Evolutionary conservation across 345 rosid genomes (phyloP).

Genomic region (Mangifera indica): DNA sequence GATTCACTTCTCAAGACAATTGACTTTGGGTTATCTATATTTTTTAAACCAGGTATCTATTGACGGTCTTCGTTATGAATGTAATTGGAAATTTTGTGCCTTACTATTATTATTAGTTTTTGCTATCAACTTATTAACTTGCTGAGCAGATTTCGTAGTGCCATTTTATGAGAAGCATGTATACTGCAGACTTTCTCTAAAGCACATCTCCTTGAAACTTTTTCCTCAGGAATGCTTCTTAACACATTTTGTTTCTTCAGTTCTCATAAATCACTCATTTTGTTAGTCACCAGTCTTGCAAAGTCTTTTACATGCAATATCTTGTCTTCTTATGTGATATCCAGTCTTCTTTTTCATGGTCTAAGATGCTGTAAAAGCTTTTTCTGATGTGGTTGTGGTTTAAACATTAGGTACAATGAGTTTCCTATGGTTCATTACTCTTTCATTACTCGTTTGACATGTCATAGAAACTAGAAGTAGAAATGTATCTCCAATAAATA

Average conservation of each 20-base stretch:
- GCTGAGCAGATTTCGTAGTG: background rate
- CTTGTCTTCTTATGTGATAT: background rate
- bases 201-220: background rate
- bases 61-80: background rate
- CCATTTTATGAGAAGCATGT: background rate
- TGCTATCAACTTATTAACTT: background rate
- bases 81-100: background rate
- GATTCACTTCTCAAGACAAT: constrained; percentile 77
- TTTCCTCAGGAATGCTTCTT: background rate
- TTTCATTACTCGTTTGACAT: constrained; percentile 2
- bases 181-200: background rate
- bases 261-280: background rate
- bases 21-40: constrained; percentile 82
- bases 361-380: background rate
- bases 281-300: background rate
- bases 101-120: background rate
- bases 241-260: background rate
- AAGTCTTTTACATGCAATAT: background rate
- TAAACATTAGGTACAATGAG: too few relatives aligned
- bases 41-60: constrained; percentile 76
- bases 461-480: background rate
- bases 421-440: background rate
- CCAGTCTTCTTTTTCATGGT: background rate
- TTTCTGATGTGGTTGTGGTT: too few relatives aligned
- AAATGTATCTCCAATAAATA: background rate